Percentiles rank a stretch among this genome's conserved stretches.
phyloP scores from a whole-genome alignment of 805 yeast species.

The Candida ponderosae region DNA sequence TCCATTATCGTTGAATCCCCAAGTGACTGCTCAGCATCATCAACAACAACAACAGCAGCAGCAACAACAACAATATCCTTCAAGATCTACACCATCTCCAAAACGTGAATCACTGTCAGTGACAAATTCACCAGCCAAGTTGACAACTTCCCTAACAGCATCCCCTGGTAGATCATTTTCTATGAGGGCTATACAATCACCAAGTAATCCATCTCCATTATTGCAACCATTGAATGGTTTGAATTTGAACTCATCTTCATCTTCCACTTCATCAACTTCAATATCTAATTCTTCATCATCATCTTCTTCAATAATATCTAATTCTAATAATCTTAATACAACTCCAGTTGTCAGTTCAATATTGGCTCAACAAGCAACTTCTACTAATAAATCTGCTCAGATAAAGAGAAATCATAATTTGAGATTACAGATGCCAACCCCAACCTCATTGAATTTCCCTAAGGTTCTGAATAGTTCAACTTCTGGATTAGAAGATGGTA shows the following conservation, averaged over 20 bases:
- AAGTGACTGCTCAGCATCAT: conserved; percentile 4
- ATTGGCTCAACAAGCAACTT: no score
- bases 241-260: conserved; percentile 14
- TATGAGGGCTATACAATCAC: conserved; percentile 25
- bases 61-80: conserved; percentile 14
- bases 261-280: neutral
- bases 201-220: conserved; percentile 17
- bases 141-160: conserved; percentile 12
- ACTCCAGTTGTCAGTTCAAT: no score
- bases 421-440: conserved; percentile 71
- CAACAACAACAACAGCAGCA: conserved; percentile 5
- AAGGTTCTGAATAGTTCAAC: conserved; percentile 27
- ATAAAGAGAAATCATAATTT: conserved; percentile 39
- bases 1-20: no score
- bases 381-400: conserved; percentile 3
- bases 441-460: conserved; percentile 32
- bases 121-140: conserved; percentile 22
- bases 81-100: conserved; percentile 40
- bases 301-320: neutral
- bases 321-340: no score
- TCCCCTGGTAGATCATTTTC: conserved; percentile 35
- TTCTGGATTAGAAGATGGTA: conserved; percentile 18
- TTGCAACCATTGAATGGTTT: conserved; percentile 27
- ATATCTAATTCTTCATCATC: neutral
- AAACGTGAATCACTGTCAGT: conserved; percentile 21